Evolutionary conservation across 805 yeast genomes (phyloP).

Genomic region (Hanseniaspora thailandica): DNA sequence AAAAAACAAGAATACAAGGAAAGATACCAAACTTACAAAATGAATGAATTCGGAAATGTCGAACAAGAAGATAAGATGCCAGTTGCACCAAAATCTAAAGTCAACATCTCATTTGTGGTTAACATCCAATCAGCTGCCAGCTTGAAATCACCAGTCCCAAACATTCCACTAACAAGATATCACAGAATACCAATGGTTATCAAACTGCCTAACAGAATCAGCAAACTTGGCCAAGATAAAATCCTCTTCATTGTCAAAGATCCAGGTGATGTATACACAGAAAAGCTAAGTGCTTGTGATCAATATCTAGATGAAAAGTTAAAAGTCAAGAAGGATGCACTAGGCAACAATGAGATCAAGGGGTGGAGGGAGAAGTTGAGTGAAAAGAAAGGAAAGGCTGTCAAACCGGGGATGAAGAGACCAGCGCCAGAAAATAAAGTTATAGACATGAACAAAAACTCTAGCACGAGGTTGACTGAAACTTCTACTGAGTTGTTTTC

Average conservation of each 20-base stretch:
- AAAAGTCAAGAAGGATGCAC: neutral
- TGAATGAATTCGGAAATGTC: neutral
- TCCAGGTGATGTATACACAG: slow-evolving; percentile 49
- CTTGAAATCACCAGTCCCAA: slow-evolving; percentile 14
- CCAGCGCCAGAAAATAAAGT: neutral
- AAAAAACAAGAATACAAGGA: slow-evolving; percentile 1
- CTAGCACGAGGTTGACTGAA: slow-evolving; percentile 22
- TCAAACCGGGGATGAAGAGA: neutral
- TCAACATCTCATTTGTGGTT: slow-evolving; percentile 11
- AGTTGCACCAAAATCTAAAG: slow-evolving; percentile 2
- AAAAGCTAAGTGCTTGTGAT: slow-evolving; percentile 29
- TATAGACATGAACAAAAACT: slow-evolving; percentile 13
- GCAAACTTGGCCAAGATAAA: slow-evolving; percentile 36
- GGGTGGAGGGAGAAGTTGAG: slow-evolving; percentile 11
- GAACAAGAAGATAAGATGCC: neutral
- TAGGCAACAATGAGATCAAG: neutral
- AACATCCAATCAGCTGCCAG: slow-evolving; percentile 12
- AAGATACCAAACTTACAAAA: neutral
- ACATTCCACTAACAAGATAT: slow-evolving; percentile 19
- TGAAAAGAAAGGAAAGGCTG: slow-evolving; percentile 18
- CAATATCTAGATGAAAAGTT: neutral
- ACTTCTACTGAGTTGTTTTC: slow-evolving; percentile 52
- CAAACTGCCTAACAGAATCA: slow-evolving; percentile 44
- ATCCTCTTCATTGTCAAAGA: slow-evolving; percentile 62
- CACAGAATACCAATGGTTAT: slow-evolving; percentile 43